phyloP scores from a whole-genome alignment of 1,139 yeast genomes.

The Yamadazyma dushanensis region DNA sequence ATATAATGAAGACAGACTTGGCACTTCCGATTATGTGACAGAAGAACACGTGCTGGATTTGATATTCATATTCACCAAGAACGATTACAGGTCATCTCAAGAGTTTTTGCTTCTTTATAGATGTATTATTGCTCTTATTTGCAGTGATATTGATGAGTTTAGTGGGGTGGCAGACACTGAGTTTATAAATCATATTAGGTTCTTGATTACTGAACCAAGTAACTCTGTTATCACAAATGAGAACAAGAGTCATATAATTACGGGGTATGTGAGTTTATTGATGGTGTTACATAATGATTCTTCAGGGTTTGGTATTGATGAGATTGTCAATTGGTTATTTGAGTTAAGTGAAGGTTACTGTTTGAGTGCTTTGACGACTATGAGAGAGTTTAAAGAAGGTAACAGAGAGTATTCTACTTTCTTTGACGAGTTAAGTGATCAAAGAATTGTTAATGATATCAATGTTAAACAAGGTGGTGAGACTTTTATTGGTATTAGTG shows the following conservation, averaged over 20 bases:
- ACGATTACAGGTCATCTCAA: constrained; percentile 40
- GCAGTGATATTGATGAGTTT: constrained; percentile 53
- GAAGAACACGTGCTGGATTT: constrained; percentile 39
- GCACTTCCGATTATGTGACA: constrained; percentile 32
- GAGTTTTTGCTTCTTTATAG: constrained; percentile 47
- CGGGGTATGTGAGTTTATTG: constrained; percentile 47
- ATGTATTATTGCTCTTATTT: constrained; percentile 42
- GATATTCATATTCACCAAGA: constrained; percentile 29
- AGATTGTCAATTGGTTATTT: constrained; percentile 40
- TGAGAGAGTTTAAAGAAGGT: constrained; percentile 37
- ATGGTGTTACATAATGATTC: constrained; percentile 49
- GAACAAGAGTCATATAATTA: constrained; percentile 40
- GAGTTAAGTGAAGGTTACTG: constrained; percentile 49
- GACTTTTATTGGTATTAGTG: constrained; percentile 41
- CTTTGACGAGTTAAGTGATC: constrained; percentile 40
- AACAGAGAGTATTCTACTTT: constrained; percentile 47
- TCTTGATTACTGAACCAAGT: constrained; percentile 36
- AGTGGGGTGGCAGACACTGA: constrained; percentile 45
- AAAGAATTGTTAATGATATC: constrained; percentile 38
- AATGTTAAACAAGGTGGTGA: constrained; percentile 33
- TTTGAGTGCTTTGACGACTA: constrained; percentile 34
- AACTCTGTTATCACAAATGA: constrained; percentile 34
- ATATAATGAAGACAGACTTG: constrained; percentile 38
- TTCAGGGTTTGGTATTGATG: constrained; percentile 52
- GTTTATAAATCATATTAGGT: constrained; percentile 34